These are phyloP conservation scores for Ceratobasidium theobromae DNA, from an alignment of 1,284 basidiomycete species.

Conservation along the genomic window DNA sequence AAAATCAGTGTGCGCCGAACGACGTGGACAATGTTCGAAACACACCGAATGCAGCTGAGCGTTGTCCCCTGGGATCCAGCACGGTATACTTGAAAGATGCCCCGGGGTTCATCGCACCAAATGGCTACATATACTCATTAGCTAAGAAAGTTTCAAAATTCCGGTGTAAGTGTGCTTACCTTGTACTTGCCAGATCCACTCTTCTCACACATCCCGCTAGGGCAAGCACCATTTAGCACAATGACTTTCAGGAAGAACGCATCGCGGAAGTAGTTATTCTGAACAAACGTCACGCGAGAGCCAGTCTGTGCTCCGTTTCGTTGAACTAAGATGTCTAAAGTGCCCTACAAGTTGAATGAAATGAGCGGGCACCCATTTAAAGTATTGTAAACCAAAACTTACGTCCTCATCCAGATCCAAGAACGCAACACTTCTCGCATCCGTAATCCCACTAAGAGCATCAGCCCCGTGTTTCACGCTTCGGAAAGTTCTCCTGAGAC, in stretches of 20 bases:
- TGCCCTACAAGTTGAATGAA: conserved; percentile 59
- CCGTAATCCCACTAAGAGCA: conserved; percentile 65
- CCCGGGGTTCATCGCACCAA: conserved; percentile 91
- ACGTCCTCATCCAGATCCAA: conserved; percentile 97
- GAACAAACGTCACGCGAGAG: conserved; percentile 70
- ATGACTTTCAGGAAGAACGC: conserved; percentile 98
- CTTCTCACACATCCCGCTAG: conserved; percentile 65
- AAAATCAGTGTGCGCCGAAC: conserved; percentile 4
- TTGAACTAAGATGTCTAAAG: conserved; percentile 90
- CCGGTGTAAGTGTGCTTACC: conserved; percentile 52
- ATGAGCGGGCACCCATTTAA: neutral
- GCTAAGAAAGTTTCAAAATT: neutral
- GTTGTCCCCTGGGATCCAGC: conserved; percentile 85
- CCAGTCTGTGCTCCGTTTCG: conserved; percentile 63
- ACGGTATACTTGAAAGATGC: conserved; percentile 98
- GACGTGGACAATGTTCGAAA: neutral
- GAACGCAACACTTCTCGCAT: conserved; percentile 80
- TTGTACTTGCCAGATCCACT: conserved; percentile 68
- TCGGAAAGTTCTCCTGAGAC: conserved; percentile 62
- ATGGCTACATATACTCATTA: conserved; percentile 59
- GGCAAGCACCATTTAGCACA: conserved; percentile 91
- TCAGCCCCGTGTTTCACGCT: conserved; percentile 63
- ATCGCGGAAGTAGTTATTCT: conserved; percentile 98
- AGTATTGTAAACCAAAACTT: conserved; percentile 42
- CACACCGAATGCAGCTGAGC: conserved; percentile 86